These are phyloP conservation scores for Pythium phragmiticola DNA, from an alignment of 352 stramenopile species.

Conservation along the genomic window DNA sequence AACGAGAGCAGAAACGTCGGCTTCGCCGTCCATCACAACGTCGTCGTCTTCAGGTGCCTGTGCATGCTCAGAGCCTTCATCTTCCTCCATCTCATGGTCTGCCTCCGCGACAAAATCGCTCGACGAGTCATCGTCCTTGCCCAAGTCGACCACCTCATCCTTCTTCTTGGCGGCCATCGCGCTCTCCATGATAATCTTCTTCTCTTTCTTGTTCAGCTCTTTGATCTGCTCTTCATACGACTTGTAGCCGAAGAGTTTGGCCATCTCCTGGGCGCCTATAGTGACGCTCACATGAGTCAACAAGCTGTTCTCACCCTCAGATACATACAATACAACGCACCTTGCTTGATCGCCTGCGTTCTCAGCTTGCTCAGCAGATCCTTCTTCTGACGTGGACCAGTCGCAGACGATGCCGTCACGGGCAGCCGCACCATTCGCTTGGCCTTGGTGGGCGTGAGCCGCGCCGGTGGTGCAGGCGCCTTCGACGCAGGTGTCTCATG, in stretches of 20 bases:
- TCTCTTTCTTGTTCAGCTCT: conserved; percentile 64
- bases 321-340: neutral
- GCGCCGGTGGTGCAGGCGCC: neutral
- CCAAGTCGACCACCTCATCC: conserved; percentile 12
- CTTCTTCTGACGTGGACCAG: conserved; percentile 53
- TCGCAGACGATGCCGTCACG: conserved; percentile 33
- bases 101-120: conserved; percentile 23
- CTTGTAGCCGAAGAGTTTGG: conserved; percentile 75
- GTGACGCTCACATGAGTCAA: neutral
- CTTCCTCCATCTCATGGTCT: conserved; percentile 7
- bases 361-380: conserved; percentile 52
- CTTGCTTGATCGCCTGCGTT: conserved; percentile 63
- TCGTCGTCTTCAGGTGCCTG: neutral
- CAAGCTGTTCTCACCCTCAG: neutral
- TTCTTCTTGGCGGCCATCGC: conserved; percentile 20
- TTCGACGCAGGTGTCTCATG: conserved; percentile 12
- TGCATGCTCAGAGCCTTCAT: neutral
- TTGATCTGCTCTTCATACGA: conserved; percentile 73
- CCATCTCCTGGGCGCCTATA: conserved; percentile 47
- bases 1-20: neutral
- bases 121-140: conserved; percentile 26
- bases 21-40: conserved; percentile 5
- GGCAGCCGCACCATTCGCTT: conserved; percentile 46
- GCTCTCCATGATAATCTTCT: conserved; percentile 52
- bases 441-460: conserved; percentile 42